Conservation (phyloP, 2,329 filamentous ascomycete genomes). For the Colletotrichum godetiae region DNA sequence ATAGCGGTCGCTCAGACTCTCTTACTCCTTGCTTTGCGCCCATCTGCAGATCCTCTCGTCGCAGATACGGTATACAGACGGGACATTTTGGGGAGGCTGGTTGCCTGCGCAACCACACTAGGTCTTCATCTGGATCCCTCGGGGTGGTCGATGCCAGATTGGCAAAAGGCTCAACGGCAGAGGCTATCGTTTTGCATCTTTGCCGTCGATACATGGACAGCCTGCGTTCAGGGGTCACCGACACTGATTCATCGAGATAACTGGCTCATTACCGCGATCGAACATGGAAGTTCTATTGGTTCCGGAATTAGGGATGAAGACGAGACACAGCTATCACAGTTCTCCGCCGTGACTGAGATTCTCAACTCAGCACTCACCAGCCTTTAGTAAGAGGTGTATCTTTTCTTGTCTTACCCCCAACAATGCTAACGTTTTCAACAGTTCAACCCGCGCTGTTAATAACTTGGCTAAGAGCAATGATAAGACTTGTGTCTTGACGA, state of each 20-base stretch:
- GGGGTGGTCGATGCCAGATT: conserved; percentile 31
- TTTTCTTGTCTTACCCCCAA: rapidly evolving
- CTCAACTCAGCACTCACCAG: not conserved
- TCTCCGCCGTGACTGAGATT: not conserved
- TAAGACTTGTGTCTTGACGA: not conserved
- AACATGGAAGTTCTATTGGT: not conserved
- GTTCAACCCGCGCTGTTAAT: not conserved
- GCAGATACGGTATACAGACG: conserved; percentile 36
- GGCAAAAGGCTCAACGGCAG: conserved; percentile 31
- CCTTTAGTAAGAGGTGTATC: conserved; percentile 4
- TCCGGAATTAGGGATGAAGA: not conserved
- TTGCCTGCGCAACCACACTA: conserved; percentile 34
- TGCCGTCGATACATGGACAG: conserved; percentile 37
- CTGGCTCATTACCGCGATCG: not conserved
- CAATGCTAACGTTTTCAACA: not conserved
- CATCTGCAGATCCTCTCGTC: conserved; percentile 36
- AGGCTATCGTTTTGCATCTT: conserved; percentile 36
- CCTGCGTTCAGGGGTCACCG: conserved; percentile 36
- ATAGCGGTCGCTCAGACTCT: conserved; percentile 22
- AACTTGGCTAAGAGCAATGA: not conserved
- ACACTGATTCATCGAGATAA: conserved; percentile 16
- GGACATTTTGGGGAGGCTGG: conserved; percentile 32
- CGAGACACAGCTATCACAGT: not conserved
- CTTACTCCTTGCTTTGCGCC: conserved; percentile 16
- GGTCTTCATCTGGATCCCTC: conserved; percentile 36